phyloP scores from a whole-genome alignment of 192 early-diverging fungal species.

The Mortierella claussenii region DNA sequence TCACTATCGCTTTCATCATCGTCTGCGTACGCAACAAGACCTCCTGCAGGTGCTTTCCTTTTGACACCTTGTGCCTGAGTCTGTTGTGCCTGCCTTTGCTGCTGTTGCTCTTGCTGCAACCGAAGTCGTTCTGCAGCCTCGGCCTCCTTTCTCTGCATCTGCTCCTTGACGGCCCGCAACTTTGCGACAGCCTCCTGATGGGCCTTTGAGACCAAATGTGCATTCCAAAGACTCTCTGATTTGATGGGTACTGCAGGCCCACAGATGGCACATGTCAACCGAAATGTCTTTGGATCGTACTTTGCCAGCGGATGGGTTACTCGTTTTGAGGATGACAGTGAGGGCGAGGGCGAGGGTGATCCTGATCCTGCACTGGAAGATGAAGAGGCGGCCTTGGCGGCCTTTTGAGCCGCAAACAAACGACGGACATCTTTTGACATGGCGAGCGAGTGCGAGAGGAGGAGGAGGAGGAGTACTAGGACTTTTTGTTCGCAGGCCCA shows the following conservation, averaged over 20 bases:
- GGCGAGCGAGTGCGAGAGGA: background rate
- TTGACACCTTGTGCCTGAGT: slow-evolving; percentile 30
- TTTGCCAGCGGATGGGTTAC: slow-evolving; percentile 61
- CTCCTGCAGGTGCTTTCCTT: slow-evolving; percentile 44
- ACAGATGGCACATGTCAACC: slow-evolving; percentile 60
- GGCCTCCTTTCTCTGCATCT: slow-evolving; percentile 44
- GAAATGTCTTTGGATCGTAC: slow-evolving; percentile 57
- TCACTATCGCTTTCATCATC: slow-evolving; percentile 47
- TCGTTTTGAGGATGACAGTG: slow-evolving; percentile 19
- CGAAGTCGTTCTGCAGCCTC: slow-evolving; percentile 32
- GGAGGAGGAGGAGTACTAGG: background rate
- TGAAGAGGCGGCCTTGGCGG: slow-evolving; percentile 26
- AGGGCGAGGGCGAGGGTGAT: background rate
- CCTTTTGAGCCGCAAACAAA: slow-evolving; percentile 47
- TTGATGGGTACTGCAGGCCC: slow-evolving; percentile 46
- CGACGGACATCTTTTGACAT: slow-evolving; percentile 55
- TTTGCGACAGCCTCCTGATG: slow-evolving; percentile 59
- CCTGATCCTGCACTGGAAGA: slow-evolving; percentile 4
- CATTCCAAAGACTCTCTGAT: slow-evolving; percentile 57
- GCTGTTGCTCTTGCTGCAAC: slow-evolving; percentile 25
- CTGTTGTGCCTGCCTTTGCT: slow-evolving; percentile 18
- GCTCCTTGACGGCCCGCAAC: slow-evolving; percentile 57
- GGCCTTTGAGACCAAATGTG: slow-evolving; percentile 54
- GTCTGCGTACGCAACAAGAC: slow-evolving; percentile 43
- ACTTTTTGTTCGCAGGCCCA: background rate